Base-by-base conservation (phyloP, 2,329 filamentous ascomycete species). In the Penicillium sp. region DNA sequence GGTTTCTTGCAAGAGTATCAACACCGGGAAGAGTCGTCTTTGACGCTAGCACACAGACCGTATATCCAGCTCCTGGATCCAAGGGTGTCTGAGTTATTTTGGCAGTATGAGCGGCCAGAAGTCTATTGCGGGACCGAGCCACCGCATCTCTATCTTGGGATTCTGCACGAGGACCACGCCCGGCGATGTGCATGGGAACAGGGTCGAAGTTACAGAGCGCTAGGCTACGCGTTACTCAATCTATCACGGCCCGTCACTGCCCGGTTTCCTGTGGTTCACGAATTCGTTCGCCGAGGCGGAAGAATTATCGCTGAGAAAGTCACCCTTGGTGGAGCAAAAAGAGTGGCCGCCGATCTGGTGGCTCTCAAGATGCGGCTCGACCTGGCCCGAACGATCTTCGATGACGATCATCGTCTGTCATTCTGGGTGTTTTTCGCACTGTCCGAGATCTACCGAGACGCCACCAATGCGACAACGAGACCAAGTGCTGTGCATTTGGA, bases 61-160 rank as follows among this genome's bases (percentile, higher is more conserved):
- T 14, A 18, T 17, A 9, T 19, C n/a, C 14, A 18, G n/a, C 10
- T 7, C 31, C 14, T 77, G 23, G 75, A 80, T 54, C 69, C 74
- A 5, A 68, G 74, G 18, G 60, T 75, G 8, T 75, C 72, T 1
- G 77, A 80, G 53, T 55, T 76, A 19, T 63, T 74, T 30, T 65
- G 72, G 43, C 71, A 78, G 47, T 67, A 68, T 41, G 47, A 59
- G 30, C 33, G 43, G 20, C 50, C 53, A 11, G 44, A 47, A 19
- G 37, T 54, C 4, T 48, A 52, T 31, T 25, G 51, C 4, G 27
- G 36, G 13, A 41, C 40, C 2, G 46, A 61, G 2, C 42, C 49
- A 1, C 54, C 65, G 9, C 64, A 73, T 27, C 72, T 87, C 9
- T 90, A 84, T 57, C 71, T 89, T 1, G 81, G 83, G 0, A 71